Base-by-base conservation (phyloP, 257 asterid species). In the Schizonepeta tenuifolia region DNA sequence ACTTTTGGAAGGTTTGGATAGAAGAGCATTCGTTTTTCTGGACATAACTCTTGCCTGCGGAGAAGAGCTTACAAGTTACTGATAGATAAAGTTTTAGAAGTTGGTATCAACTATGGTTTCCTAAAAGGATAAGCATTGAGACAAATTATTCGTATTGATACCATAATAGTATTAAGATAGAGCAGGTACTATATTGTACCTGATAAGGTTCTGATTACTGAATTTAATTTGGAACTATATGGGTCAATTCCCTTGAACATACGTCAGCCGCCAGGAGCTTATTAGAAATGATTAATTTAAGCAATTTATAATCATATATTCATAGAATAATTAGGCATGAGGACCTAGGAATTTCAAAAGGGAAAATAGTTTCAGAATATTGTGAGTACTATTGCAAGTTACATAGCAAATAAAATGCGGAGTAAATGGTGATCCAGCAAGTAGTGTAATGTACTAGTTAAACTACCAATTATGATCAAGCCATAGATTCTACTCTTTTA, bases 1-100 rank as follows among this genome's bases (percentile, higher is more conserved):
- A 92, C 78, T 75, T 90, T 92, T 26, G 98, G 96, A 78, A 92
- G 98, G 79, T 88, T 84, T 21, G 98, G 97, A 76, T 92, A 92
- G 85, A 90, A 92, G 49, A 92, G 96, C 98, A 90, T 92, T 86
- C 96, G 87, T 86, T 92, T 92, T 79, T 92, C 98, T 51, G 97
- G 98, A 72, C 98, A 92, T 14, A 90, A 82, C 80, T 92, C 97
- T 77, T 85, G 87, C 89, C 98, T 92, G 88, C 88, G 77, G 31
- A 68, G 22, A 73, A 43, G 58, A 64, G 74, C 43, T 67, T 10
- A 61, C 55, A 69, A 33, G 15, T 28, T 54, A 35, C 56, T 8
- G 51, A 74, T 47, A 77, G 57, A 11, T 14, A n/a, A n/a, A n/a
- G n/a, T 47, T 41, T 61, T 5, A 21, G 71, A 35, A 51, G 33